Evolutionary conservation across 768 basidiomycete genomes (phyloP).

Genomic region (Leccinum subtestaceum): DNA sequence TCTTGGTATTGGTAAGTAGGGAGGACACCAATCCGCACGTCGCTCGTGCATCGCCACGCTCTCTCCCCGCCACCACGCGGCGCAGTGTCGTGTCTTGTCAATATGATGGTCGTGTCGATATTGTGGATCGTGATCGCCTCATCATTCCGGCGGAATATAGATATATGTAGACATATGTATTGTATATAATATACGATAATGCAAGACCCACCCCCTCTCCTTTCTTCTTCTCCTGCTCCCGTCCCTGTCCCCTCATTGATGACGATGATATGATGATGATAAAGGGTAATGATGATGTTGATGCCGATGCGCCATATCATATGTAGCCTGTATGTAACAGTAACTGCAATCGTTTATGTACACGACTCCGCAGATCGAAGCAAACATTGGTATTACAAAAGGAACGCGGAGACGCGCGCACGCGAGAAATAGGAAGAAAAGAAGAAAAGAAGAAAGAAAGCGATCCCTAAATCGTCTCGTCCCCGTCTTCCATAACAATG

Average conservation of each 20-base stretch:
- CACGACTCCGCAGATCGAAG: slow-evolving; percentile 29
- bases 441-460: neutral
- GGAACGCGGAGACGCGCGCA: neutral
- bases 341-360: neutral
- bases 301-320: neutral
- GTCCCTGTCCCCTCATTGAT: slow-evolving; percentile 15
- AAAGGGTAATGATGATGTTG: neutral
- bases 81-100: neutral
- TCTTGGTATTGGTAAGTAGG: neutral
- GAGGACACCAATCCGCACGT: slow-evolving; percentile 4
- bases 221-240: neutral
- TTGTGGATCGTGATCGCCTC: slow-evolving; percentile 8
- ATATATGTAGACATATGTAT: neutral
- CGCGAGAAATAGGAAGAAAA: neutral
- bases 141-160: neutral
- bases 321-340: neutral
- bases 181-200: neutral
- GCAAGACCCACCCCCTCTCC: neutral
- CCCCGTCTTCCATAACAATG: slow-evolving; percentile 24
- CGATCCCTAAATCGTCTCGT: neutral
- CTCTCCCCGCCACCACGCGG: neutral
- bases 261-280: neutral
- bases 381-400: neutral
- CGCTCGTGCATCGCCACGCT: slow-evolving; percentile 1
- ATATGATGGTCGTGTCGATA: neutral